A percentile compares a stretch with the other conserved stretches of the same genome.
Conservation (phyloP, 208 protist species). For the Jaenimonas drosophilae region DNA sequence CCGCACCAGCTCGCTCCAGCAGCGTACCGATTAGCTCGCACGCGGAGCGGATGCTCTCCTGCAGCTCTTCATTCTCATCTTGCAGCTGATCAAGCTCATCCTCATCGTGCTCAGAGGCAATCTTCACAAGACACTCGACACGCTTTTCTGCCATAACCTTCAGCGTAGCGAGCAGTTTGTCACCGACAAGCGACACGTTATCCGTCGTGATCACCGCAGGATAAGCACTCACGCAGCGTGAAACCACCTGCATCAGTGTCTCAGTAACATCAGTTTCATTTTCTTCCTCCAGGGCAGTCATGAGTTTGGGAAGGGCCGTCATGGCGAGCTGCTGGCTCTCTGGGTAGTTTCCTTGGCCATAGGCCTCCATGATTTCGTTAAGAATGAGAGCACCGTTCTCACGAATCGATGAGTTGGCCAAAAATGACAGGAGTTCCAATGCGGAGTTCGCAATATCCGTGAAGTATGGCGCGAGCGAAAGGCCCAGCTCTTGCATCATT, state of each 20-base stretch:
- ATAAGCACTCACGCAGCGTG: slow-evolving; percentile 41
- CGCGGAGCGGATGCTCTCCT: slow-evolving; percentile 42
- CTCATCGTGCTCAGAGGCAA: slow-evolving; percentile 66
- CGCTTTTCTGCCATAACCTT: slow-evolving; percentile 40
- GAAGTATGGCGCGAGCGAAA: slow-evolving; percentile 42
- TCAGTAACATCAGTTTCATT: slow-evolving; percentile 46
- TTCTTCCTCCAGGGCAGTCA: slow-evolving; percentile 58
- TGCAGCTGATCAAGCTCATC: slow-evolving; percentile 75
- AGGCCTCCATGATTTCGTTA: slow-evolving; percentile 45
- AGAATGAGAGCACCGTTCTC: slow-evolving; percentile 71
- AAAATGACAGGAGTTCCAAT: slow-evolving; percentile 47
- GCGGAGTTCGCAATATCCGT: slow-evolving; percentile 47
- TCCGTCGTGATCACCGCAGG: slow-evolving; percentile 42
- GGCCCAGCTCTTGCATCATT: slow-evolving; percentile 57
- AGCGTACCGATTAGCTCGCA: slow-evolving; percentile 62
- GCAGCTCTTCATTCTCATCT: slow-evolving; percentile 57
- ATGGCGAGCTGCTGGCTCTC: slow-evolving; percentile 38
- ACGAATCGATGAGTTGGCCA: slow-evolving; percentile 48
- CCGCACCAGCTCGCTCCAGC: slow-evolving; percentile 35
- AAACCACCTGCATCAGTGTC: slow-evolving; percentile 46
- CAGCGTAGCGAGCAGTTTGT: slow-evolving; percentile 60
- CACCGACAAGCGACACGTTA: slow-evolving; percentile 37
- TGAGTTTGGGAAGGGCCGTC: slow-evolving; percentile 28
- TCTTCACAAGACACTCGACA: slow-evolving; percentile 30
- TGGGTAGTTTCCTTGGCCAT: slow-evolving; percentile 17